phyloP scores from a whole-genome alignment of 495 filamentous ascomycete species.

The Corynascus novoguineensis region DNA sequence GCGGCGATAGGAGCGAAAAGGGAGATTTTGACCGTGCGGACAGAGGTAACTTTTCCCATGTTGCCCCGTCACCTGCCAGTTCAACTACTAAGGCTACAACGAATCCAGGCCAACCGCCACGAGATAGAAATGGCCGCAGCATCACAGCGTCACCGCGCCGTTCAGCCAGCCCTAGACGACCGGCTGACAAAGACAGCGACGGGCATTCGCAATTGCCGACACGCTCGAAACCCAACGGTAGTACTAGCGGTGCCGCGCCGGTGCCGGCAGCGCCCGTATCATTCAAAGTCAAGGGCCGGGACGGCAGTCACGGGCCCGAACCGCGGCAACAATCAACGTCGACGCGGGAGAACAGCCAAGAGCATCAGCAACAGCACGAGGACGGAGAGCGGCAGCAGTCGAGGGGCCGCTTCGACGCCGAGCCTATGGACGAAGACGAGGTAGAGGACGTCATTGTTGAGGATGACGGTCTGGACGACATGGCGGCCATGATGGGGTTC shows the following conservation, averaged over 20 bases:
- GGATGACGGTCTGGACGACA: constrained; percentile 66
- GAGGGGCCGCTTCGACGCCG: constrained; percentile 28
- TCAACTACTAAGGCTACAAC: background rate
- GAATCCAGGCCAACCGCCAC: constrained; percentile 26
- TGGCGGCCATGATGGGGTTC: constrained; percentile 87
- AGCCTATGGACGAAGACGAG: constrained; percentile 44
- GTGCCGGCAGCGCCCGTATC: constrained; percentile 29
- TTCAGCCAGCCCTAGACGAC: constrained; percentile 13
- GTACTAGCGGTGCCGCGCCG: constrained; percentile 35
- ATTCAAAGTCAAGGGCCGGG: constrained; percentile 38
- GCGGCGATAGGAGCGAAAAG: constrained; percentile 18
- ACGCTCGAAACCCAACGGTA: constrained; percentile 29
- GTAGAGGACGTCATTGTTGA: constrained; percentile 44
- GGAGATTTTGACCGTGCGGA: constrained; percentile 23
- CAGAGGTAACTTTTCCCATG: constrained; percentile 24
- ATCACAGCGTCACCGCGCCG: constrained; percentile 27
- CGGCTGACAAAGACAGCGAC: background rate
- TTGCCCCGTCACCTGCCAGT: background rate
- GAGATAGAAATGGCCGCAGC: background rate
- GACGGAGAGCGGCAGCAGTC: constrained; percentile 12
- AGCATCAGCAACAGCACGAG: constrained; percentile 11
- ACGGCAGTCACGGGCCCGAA: constrained; percentile 32
- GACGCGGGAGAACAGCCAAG: background rate
- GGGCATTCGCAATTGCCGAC: constrained; percentile 25
- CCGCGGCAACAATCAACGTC: background rate